Percentiles rank a stretch among this genome's conserved stretches.
These are phyloP conservation scores for Umbelopsis sp. DNA, from an alignment of 192 early-diverging fungal species.

Conservation along the genomic window DNA sequence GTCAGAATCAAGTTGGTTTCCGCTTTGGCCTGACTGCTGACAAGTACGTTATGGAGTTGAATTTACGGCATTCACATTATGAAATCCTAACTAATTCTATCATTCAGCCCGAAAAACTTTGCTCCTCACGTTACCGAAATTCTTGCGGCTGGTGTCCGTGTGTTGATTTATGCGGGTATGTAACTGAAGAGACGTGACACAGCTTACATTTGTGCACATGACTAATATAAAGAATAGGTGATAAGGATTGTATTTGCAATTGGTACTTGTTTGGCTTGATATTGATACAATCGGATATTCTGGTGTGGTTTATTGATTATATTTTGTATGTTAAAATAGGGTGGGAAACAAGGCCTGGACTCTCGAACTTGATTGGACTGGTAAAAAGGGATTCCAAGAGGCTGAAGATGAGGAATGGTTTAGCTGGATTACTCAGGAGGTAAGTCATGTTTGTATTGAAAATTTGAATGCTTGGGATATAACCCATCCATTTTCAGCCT, in stretches of 20 bases:
- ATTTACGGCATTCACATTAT: not conserved
- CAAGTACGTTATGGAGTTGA: conserved; percentile 13
- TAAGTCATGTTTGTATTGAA: not conserved
- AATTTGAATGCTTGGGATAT: too few species aligned
- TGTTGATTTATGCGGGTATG: conserved; percentile 86
- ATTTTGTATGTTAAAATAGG: conserved; percentile 24
- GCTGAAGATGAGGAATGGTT: conserved; percentile 69
- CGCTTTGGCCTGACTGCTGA: conserved; percentile 27
- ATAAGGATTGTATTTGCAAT: conserved; percentile 43
- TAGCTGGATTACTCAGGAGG: conserved; percentile 47
- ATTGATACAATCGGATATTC: not conserved
- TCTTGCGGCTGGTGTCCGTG: conserved; percentile 78
- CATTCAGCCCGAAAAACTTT: conserved; percentile 27
- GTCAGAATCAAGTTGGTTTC: conserved; percentile 56
- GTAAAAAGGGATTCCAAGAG: conserved; percentile 65
- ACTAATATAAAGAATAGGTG: conserved; percentile 9
- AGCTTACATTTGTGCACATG: conserved; percentile 8
- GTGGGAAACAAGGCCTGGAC: conserved; percentile 92
- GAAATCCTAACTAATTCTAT: conserved; percentile 36
- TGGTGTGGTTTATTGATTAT: not conserved
- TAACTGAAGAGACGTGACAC: not conserved
- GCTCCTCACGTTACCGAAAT: conserved; percentile 34
- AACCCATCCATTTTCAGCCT: conserved; percentile 1
- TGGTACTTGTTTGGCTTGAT: conserved; percentile 15
- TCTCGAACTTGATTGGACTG: conserved; percentile 79